phyloP scores from a whole-genome alignment of 129 eudicot genomes.

The Escallonia rubra region DNA sequence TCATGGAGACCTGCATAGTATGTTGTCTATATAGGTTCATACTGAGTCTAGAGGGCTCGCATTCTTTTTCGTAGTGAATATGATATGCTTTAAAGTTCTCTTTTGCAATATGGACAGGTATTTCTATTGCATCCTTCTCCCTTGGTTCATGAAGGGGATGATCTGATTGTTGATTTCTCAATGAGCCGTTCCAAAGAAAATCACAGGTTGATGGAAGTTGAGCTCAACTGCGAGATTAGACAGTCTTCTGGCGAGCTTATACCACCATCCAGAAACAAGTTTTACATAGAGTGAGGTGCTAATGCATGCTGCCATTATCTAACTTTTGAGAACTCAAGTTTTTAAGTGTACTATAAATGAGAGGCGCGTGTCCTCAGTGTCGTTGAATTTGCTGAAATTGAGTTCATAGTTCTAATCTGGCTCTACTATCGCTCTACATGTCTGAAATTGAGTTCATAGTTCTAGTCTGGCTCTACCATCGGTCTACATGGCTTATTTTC shows the following conservation, averaged over 20 bases:
- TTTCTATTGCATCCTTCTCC: conserved; percentile 62
- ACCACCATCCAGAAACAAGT: conserved; percentile 51
- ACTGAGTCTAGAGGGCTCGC: too few species aligned
- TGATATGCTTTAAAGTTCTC: not conserved
- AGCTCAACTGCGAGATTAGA: conserved; percentile 49
- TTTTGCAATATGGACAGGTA: conserved; percentile 26
- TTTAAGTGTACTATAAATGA: not conserved
- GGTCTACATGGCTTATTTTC: too few species aligned
- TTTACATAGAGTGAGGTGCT: conserved; percentile 63
- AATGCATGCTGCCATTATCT: not conserved
- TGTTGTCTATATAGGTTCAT: too few species aligned
- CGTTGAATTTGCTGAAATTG: too few species aligned
- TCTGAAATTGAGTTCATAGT: too few species aligned
- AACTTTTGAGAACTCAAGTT: not conserved
- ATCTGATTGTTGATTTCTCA: conserved; percentile 37
- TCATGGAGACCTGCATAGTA: too few species aligned
- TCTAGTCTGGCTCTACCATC: too few species aligned
- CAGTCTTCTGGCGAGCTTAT: conserved; percentile 47
- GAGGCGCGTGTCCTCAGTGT: not conserved
- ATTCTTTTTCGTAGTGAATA: too few species aligned
- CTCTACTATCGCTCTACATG: too few species aligned
- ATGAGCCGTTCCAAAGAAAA: conserved; percentile 88
- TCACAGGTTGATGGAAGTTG: conserved; percentile 90
- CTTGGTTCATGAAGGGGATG: conserved; percentile 39
- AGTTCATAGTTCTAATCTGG: too few species aligned